Percentiles rank a stretch among this genome's conserved stretches.
Conservation (phyloP, 2,329 filamentous ascomycete genomes). For the Hymenoscyphus salicellus region DNA sequence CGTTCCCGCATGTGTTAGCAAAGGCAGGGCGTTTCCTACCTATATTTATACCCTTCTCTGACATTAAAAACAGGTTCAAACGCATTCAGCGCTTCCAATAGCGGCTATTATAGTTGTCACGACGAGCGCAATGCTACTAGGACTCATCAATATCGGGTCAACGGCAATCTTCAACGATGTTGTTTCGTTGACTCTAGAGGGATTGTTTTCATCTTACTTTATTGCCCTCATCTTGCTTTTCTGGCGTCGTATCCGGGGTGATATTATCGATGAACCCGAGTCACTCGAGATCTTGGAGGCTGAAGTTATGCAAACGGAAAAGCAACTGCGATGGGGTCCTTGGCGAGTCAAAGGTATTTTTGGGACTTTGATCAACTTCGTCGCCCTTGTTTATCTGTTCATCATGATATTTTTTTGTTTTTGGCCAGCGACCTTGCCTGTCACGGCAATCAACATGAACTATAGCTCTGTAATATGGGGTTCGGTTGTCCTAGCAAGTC, state of each 20-base stretch:
- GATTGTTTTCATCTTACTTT: conserved; percentile 5
- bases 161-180: conserved; percentile 50
- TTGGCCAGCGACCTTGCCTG: not conserved
- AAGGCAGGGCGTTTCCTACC: not conserved
- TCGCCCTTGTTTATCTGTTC: conserved; percentile 4
- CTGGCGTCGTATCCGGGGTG: conserved; percentile 8
- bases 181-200: conserved; percentile 36
- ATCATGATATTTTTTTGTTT: conserved; percentile 9
- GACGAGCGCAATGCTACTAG: conserved; percentile 10
- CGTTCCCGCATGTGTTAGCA: not conserved
- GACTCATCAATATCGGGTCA: conserved; percentile 47
- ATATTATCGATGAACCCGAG: not conserved
- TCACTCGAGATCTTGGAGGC: not conserved
- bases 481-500: not conserved
- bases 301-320: not conserved
- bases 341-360: conserved; percentile 6
- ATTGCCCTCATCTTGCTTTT: conserved; percentile 1
- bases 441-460: conserved; percentile 3
- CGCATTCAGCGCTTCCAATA: conserved; percentile 37
- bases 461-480: conserved; percentile 5
- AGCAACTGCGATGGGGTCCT: conserved; percentile 6
- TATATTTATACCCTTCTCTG: not conserved
- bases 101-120: conserved; percentile 30
- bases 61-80: not conserved
- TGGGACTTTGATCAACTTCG: not conserved